Conservation (phyloP, 2,329 filamentous ascomycete species). For the Exophiala calicioides region DNA sequence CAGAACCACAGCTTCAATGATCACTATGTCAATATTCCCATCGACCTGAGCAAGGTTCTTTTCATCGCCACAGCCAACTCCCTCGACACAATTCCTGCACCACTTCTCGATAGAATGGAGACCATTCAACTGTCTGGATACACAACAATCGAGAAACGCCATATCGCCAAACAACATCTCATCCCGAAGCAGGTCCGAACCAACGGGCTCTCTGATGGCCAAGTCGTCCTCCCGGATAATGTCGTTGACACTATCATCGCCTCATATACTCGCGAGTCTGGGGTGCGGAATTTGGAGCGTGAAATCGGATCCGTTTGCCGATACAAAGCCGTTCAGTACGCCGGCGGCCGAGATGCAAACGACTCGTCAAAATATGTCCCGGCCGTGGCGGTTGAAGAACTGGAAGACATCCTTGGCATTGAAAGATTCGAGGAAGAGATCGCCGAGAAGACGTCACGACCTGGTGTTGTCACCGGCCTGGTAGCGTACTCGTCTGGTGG, state of each 20-base stretch:
- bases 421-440: constrained; percentile 96
- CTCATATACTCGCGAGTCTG: constrained; percentile 92
- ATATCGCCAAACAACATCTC: constrained; percentile 91
- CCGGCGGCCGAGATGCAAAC: constrained; percentile 75
- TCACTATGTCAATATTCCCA: constrained; percentile 93
- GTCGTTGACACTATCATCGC: constrained; percentile 95
- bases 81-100: constrained; percentile 91
- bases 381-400: constrained; percentile 71
- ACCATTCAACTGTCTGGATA: constrained; percentile 91
- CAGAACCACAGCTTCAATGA: constrained; percentile 95
- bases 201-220: constrained; percentile 76
- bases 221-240: constrained; percentile 75
- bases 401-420: constrained; percentile 88
- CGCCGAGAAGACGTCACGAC: constrained; percentile 76
- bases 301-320: constrained; percentile 94
- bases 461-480: constrained; percentile 91
- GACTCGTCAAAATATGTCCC: constrained; percentile 66
- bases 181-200: constrained; percentile 92
- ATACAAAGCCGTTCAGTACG: constrained; percentile 91
- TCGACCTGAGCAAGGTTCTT: constrained; percentile 92
- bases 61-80: constrained; percentile 98
- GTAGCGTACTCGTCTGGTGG: constrained; percentile 92
- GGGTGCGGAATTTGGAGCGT: constrained; percentile 92
- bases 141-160: constrained; percentile 93
- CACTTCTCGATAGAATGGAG: constrained; percentile 94